Percentiles rank a stretch among this genome's conserved stretches.
Conservation (phyloP, 441 rosid species). For the Aleurites moluccanus region DNA sequence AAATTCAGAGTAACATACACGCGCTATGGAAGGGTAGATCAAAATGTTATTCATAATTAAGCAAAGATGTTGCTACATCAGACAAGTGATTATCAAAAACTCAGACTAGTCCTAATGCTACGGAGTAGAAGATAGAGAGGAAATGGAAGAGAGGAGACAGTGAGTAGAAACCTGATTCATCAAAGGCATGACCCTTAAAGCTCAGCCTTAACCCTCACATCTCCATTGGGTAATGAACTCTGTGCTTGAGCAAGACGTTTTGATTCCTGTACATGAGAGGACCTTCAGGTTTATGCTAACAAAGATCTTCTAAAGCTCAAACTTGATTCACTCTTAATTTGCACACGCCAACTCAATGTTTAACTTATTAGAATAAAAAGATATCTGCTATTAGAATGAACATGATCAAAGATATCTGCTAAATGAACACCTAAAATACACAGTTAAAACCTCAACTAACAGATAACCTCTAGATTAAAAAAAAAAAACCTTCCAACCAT, state of each 20-base stretch:
- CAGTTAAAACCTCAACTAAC: neutral
- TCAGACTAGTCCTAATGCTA: neutral
- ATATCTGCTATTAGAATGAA: neutral
- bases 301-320: neutral
- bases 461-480: neutral
- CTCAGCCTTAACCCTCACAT: slow-evolving; percentile 70
- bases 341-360: neutral
- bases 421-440: neutral
- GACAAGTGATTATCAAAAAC: neutral
- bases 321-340: neutral
- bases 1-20: neutral
- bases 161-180: neutral
- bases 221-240: slow-evolving; percentile 79
- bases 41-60: neutral
- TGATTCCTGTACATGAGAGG: slow-evolving; percentile 49
- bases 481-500: neutral
- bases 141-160: neutral
- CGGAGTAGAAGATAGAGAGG: neutral
- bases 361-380: too few relatives aligned
- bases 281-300: slow-evolving; percentile 1
- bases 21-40: neutral
- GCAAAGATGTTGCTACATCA: neutral
- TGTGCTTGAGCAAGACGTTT: slow-evolving; percentile 74
- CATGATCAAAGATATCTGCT: neutral
- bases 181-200: slow-evolving; percentile 26